A percentile compares a stretch with the other conserved stretches of the same genome.
These are phyloP conservation scores for Yarrowia deformans DNA, from an alignment of 805 yeast species.

Conservation along the genomic window DNA sequence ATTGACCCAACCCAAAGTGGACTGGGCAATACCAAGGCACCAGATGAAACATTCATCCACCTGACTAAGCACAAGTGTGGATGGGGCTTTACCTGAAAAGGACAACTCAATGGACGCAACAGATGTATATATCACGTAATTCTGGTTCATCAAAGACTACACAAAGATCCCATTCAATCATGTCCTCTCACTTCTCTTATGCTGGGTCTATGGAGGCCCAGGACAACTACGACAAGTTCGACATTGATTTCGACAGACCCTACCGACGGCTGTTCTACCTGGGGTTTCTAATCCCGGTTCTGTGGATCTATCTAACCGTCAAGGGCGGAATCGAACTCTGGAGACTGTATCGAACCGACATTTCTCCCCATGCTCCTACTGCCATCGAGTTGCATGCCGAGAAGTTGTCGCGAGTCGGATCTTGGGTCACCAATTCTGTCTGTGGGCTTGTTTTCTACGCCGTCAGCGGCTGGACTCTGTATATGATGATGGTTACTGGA, in stretches of 20 bases:
- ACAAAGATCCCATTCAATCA: too few relatives aligned
- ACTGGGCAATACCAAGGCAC: neutral
- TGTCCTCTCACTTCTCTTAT: conserved; percentile 4
- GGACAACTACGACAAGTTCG: conserved; percentile 12
- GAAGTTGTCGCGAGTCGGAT: neutral
- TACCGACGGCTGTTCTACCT: neutral
- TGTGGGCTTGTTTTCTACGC: conserved; percentile 14
- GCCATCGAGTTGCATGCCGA: neutral
- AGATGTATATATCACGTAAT: neutral
- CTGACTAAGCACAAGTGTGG: too few relatives aligned
- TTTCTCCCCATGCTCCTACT: conserved; percentile 10
- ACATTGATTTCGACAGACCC: conserved; percentile 11
- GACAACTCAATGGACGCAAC: neutral
- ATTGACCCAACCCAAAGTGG: neutral
- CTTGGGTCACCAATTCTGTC: neutral
- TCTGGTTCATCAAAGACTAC: too few relatives aligned
- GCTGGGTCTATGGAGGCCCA: conserved; percentile 23
- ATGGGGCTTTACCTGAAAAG: neutral
- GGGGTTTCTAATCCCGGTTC: neutral
- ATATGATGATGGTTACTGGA: conserved; percentile 7
- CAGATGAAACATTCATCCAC: too few relatives aligned
- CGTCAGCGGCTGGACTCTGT: neutral
- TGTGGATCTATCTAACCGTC: neutral
- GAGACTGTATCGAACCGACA: neutral
- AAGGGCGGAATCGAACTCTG: neutral